Base-by-base conservation (phyloP, 2,329 filamentous ascomycete species). In the Phialophora macrospora region DNA sequence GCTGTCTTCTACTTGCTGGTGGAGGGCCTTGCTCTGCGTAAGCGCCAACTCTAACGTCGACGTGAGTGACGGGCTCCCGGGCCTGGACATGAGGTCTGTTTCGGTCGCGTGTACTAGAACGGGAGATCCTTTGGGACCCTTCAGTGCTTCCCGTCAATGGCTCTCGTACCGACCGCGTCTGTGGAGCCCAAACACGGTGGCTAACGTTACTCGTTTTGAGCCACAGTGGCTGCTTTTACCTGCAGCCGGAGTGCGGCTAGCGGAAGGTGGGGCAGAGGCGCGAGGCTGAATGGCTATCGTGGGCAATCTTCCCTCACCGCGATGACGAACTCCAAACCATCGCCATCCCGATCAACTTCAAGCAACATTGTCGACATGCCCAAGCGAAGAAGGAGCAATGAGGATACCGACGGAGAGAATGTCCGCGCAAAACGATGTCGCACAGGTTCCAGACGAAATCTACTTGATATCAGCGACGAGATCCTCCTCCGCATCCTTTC, bases 381-480 rank as follows among this genome's bases (percentile, higher is more conserved):
- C 20, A 70, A 70, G 60, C 65, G 68, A 51, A 60, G 59, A 41
- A 63, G 63, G 41, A 9, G 17, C 11, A 72, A 63, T 12, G 9
- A 24, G 9, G 73, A 65, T 38, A 66, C 61, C 38, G 48, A 34
- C 34, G 58, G 56, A 30, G 56, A 55, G 30, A 51, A 38, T 28
- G 20, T 22, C 8, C 12, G 60, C 2, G 32, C 56, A 38, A 69
- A 68, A 46, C 64, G 63, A 62, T 56, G 49, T 49, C 65, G 69
- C 30, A 62, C 63, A 7, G 66, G 69, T n/a, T 52, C 64, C 26
- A 60, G 54, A 34, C 65, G 57, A 38, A 63, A 83, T 55, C 77
- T 97, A 17, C 91, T 91, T 6, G 80, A 78, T 8, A 83, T 98
- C 59, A 96, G 93, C 68, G 91, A 97, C 76, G 95, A 99, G 77